Conservation (phyloP, 768 basidiomycete genomes). For the Pisolithus orientalis region DNA sequence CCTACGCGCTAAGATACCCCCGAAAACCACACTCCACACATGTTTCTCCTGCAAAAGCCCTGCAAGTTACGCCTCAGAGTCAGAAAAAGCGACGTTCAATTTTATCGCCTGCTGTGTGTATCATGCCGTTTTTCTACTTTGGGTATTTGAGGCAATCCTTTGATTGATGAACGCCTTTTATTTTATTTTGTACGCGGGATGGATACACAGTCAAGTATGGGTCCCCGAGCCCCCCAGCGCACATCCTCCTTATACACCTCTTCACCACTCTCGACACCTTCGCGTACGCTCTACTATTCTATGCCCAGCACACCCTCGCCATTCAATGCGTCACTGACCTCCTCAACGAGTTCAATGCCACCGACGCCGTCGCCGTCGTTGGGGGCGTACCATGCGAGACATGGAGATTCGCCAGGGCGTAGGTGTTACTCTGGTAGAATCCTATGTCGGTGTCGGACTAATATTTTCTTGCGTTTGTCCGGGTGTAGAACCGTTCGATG, state of each 20-base stretch:
- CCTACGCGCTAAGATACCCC: slow-evolving; percentile 31
- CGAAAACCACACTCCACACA: slow-evolving; percentile 23
- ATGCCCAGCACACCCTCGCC: slow-evolving; percentile 36
- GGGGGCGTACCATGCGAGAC: slow-evolving; percentile 34
- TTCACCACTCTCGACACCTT: slow-evolving; percentile 27
- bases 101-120: slow-evolving; percentile 18
- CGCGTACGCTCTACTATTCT: slow-evolving; percentile 27
- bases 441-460: not conserved
- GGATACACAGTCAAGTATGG: not conserved
- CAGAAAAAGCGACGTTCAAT: slow-evolving; percentile 24
- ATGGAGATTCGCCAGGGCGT: slow-evolving; percentile 31
- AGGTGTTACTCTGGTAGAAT: slow-evolving; percentile 9
- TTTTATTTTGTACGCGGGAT: not conserved
- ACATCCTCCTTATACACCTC: slow-evolving; percentile 24
- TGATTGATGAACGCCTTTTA: not conserved
- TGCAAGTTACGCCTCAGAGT: slow-evolving; percentile 14
- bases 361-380: slow-evolving; percentile 34
- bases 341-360: slow-evolving; percentile 22
- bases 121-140: not conserved
- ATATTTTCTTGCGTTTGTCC: not conserved
- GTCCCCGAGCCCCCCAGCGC: slow-evolving; percentile 23
- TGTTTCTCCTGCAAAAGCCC: slow-evolving; percentile 16
- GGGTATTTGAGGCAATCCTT: not conserved
- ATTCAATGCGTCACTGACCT: slow-evolving; percentile 28
- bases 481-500: slow-evolving; percentile 23